phyloP scores from a whole-genome alignment of 2,329 filamentous ascomycete genomes.

The Cercospora sp. region DNA sequence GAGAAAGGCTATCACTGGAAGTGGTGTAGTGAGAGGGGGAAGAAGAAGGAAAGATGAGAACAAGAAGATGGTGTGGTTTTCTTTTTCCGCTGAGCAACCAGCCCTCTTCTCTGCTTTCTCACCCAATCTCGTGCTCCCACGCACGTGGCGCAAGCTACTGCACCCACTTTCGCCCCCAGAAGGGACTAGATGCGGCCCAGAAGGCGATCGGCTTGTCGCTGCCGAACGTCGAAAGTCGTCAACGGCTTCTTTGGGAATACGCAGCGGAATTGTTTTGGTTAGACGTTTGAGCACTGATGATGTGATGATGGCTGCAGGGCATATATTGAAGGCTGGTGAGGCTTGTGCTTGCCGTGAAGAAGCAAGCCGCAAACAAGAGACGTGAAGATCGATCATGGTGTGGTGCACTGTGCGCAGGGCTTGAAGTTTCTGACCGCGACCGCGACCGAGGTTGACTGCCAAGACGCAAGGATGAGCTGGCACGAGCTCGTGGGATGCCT shows the following conservation, averaged over 20 bases:
- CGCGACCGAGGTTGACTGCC: conserved; percentile 3
- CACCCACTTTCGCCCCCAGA: conserved; percentile 2
- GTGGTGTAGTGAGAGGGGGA: conserved; percentile 9
- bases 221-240: background rate
- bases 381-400: background rate
- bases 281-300: background rate
- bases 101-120: background rate
- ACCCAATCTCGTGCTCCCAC: conserved; percentile 5
- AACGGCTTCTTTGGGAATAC: background rate
- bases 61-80: background rate
- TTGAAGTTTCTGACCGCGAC: background rate
- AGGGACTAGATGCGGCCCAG: conserved; percentile 14
- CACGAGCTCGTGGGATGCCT: conserved; percentile 12
- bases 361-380: background rate
- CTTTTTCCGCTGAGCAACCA: conserved; percentile 6
- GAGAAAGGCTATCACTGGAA: conserved; percentile 4
- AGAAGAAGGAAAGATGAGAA: conserved; percentile 11
- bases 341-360: background rate
- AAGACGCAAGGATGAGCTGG: conserved; percentile 2
- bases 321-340: background rate
- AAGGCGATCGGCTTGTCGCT: conserved; percentile 9
- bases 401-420: background rate
- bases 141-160: conserved; percentile 13
- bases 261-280: background rate
- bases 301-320: background rate